These are phyloP conservation scores for Suhomyces anneliseae DNA, from an alignment of 1,139 yeast genomes.

Conservation along the genomic window DNA sequence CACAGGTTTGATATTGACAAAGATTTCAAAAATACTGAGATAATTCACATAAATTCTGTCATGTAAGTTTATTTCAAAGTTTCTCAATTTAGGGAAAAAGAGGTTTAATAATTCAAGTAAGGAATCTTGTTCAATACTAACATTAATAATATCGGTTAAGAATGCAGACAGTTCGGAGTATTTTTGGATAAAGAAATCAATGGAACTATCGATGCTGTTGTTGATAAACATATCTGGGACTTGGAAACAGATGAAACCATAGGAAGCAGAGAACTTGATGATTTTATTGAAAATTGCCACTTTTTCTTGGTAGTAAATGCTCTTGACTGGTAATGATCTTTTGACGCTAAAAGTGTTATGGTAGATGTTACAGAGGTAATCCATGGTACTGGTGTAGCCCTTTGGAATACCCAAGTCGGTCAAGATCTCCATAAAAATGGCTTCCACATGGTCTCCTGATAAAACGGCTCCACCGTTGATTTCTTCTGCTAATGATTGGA, in stretches of 20 bases:
- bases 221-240: conserved; percentile 64
- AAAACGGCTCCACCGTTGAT: conserved; percentile 27
- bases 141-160: conserved; percentile 54
- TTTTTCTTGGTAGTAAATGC: conserved; percentile 39
- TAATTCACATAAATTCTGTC: conserved; percentile 54
- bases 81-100: conserved; percentile 50
- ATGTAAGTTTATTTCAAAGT: conserved; percentile 35
- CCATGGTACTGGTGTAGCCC: conserved; percentile 35
- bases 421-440: conserved; percentile 53
- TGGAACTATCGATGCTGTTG: conserved; percentile 31
- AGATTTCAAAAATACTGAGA: conserved; percentile 55
- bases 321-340: conserved; percentile 44
- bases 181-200: conserved; percentile 26
- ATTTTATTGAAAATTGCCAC: conserved; percentile 46
- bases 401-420: conserved; percentile 50
- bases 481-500: conserved; percentile 42
- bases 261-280: conserved; percentile 58
- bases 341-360: conserved; percentile 35
- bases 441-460: conserved; percentile 38
- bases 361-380: conserved; percentile 50
- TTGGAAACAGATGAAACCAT: conserved; percentile 69
- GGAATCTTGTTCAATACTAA: conserved; percentile 67
- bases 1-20: conserved; percentile 61
- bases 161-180: conserved; percentile 50
- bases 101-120: conserved; percentile 59